phyloP scores from a whole-genome alignment of 441 rosid genomes.

The Euphorbia corollata region DNA sequence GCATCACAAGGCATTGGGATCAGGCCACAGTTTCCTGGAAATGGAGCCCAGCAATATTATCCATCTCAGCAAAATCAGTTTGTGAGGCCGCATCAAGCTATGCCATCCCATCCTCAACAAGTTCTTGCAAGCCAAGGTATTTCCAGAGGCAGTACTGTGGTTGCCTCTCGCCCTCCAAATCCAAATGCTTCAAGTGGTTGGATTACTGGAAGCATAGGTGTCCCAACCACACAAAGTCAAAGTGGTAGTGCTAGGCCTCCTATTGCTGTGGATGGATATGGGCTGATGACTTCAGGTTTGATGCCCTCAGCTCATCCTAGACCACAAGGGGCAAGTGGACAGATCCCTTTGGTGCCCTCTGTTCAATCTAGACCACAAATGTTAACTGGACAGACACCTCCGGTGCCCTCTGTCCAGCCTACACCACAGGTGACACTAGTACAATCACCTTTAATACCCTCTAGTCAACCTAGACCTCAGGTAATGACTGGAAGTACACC shows the following conservation, averaged over 20 bases:
- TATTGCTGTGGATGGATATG: constrained; percentile 46
- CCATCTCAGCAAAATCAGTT: constrained; percentile 51
- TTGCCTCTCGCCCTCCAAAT: constrained; percentile 37
- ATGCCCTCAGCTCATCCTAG: constrained; percentile 1
- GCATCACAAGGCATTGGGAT: constrained; percentile 46
- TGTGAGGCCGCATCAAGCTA: constrained; percentile 33
- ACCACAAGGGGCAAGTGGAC: background rate
- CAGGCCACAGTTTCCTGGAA: constrained; percentile 52
- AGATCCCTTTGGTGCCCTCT: background rate
- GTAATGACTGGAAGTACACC: constrained; percentile 36
- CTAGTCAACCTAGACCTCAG: constrained; percentile 47
- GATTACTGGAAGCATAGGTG: constrained; percentile 45
- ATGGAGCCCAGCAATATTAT: constrained; percentile 48
- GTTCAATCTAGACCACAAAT: background rate
- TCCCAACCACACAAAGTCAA: constrained; percentile 38
- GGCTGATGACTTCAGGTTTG: constrained; percentile 35
- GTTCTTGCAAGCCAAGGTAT: constrained; percentile 38
- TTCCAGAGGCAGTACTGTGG: constrained; percentile 37
- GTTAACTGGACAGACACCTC: constrained; percentile 2
- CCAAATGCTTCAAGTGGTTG: constrained; percentile 48
- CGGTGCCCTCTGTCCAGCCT: constrained; percentile 31
- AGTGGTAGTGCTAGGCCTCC: constrained; percentile 30
- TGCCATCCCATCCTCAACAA: constrained; percentile 40
- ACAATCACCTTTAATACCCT: constrained; percentile 24
- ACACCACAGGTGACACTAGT: background rate